phyloP scores from a whole-genome alignment of 2,329 filamentous ascomycete genomes.

The Penicillium nordicum region DNA sequence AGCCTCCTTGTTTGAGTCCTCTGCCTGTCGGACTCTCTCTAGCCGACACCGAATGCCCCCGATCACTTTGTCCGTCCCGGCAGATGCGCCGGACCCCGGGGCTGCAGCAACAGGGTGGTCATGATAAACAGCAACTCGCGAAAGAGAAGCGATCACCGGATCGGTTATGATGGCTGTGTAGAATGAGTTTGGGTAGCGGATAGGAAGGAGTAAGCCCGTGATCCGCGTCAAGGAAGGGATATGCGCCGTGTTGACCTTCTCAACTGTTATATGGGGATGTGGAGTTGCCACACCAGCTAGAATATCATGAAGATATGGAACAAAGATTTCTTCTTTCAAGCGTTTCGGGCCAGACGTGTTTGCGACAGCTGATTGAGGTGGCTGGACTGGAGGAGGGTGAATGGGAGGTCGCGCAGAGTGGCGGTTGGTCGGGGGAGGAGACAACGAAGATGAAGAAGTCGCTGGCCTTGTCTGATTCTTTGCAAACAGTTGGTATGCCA shows the following conservation, averaged over 20 bases:
- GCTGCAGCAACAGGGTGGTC: conserved; percentile 40
- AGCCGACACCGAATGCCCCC: conserved; percentile 49
- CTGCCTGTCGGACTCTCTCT: conserved; percentile 33
- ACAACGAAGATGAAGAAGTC: conserved; percentile 20
- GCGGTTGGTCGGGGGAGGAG: conserved; percentile 16
- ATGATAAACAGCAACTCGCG: conserved; percentile 59
- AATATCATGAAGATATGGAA: conserved; percentile 32
- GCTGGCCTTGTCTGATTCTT: conserved; percentile 28
- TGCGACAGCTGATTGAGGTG: conserved; percentile 24
- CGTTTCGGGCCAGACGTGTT: conserved; percentile 23
- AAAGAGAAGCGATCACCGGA: conserved; percentile 50
- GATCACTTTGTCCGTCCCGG: conserved; percentile 44
- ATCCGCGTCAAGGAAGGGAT: conserved; percentile 57
- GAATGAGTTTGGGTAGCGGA: conserved; percentile 60
- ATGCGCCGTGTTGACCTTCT: conserved; percentile 51
- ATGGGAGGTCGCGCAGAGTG: conserved; percentile 27
- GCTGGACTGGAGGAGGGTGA: conserved; percentile 30
- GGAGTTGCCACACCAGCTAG: conserved; percentile 31
- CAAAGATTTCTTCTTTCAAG: conserved; percentile 25
- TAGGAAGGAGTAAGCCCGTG: conserved; percentile 57
- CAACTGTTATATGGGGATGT: conserved; percentile 52
- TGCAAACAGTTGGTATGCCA: conserved; percentile 40
- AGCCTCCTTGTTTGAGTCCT: conserved; percentile 1
- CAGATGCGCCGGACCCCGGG: conserved; percentile 16
- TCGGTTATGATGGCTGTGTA: conserved; percentile 60